phyloP scores from a whole-genome alignment of 2,329 filamentous ascomycete species.

The Apiospora saccharicola region DNA sequence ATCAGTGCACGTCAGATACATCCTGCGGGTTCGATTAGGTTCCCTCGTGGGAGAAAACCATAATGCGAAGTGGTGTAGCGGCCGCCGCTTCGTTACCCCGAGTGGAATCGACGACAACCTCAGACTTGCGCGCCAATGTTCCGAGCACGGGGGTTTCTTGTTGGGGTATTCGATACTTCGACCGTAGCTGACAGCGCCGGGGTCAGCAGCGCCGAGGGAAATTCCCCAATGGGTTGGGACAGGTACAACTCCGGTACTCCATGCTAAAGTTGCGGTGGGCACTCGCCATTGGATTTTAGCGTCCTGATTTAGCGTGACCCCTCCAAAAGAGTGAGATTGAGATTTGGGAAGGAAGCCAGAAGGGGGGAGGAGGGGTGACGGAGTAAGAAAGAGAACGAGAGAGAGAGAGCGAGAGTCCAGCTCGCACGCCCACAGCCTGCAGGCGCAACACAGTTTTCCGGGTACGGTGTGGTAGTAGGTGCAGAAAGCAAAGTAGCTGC shows the following conservation, averaged over 20 bases:
- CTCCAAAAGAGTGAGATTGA: slow-evolving; percentile 21
- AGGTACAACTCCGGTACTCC: slow-evolving; percentile 17
- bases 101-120: slow-evolving; percentile 10
- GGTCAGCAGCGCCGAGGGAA: slow-evolving; percentile 1
- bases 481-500: neutral
- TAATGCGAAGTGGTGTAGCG: neutral
- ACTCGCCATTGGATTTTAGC: slow-evolving; percentile 19
- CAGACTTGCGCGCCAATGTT: slow-evolving; percentile 12
- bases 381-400: slow-evolving; percentile 7
- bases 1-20: slow-evolving; percentile 1
- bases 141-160: slow-evolving; percentile 17
- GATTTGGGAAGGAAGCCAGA: slow-evolving; percentile 12
- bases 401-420: neutral
- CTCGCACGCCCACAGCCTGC: neutral
- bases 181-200: slow-evolving; percentile 5
- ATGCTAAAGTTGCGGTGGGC: slow-evolving; percentile 17
- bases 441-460: neutral
- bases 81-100: neutral
- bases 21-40: neutral
- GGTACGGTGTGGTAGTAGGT: neutral
- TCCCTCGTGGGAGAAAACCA: neutral
- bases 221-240: slow-evolving; percentile 16
- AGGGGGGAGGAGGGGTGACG: neutral
- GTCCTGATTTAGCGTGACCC: slow-evolving; percentile 12
- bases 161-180: slow-evolving; percentile 23